Evolutionary conservation across 257 asterid species (phyloP).

Genomic region (Ilex aquifolium): DNA sequence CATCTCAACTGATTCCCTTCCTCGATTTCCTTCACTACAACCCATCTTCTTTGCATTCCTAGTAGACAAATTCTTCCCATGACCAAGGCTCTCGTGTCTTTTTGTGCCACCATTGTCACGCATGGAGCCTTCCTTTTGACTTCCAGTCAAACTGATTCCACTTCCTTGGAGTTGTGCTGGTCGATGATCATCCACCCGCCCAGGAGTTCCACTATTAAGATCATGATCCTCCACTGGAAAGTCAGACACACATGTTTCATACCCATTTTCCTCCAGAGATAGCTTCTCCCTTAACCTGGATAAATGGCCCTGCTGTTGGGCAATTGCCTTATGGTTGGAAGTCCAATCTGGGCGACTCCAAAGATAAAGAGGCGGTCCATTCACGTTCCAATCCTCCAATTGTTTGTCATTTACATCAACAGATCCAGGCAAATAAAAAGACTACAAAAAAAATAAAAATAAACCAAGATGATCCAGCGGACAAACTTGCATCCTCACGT

Average conservation of each 20-base stretch:
- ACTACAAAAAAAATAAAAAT: constrained; percentile 34
- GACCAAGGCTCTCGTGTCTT: neutral
- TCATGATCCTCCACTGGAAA: constrained; percentile 14
- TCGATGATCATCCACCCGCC: constrained; percentile 15
- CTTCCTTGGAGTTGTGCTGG: constrained; percentile 17
- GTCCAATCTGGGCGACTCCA: constrained; percentile 83
- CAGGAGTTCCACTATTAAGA: constrained; percentile 8
- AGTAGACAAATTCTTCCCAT: constrained; percentile 16
- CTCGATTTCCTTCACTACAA: constrained; percentile 17
- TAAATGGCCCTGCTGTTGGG: constrained; percentile 52
- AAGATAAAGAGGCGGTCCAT: constrained; percentile 62
- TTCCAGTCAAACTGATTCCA: constrained; percentile 17
- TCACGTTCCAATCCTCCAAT: constrained; percentile 74
- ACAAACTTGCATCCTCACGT: no score
- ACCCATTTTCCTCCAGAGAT: constrained; percentile 12
- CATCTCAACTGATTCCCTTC: constrained; percentile 11
- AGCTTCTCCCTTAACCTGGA: constrained; percentile 20
- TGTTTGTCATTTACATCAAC: constrained; percentile 59
- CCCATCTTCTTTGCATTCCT: constrained; percentile 13
- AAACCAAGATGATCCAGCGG: neutral
- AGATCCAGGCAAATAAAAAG: constrained; percentile 89
- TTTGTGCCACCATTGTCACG: constrained; percentile 11
- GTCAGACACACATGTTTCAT: constrained; percentile 8
- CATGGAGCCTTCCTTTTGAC: constrained; percentile 15
- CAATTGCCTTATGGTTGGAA: constrained; percentile 52